Evolutionary conservation across 441 rosid genomes (phyloP).

Genomic region (Aleurites moluccanus): DNA sequence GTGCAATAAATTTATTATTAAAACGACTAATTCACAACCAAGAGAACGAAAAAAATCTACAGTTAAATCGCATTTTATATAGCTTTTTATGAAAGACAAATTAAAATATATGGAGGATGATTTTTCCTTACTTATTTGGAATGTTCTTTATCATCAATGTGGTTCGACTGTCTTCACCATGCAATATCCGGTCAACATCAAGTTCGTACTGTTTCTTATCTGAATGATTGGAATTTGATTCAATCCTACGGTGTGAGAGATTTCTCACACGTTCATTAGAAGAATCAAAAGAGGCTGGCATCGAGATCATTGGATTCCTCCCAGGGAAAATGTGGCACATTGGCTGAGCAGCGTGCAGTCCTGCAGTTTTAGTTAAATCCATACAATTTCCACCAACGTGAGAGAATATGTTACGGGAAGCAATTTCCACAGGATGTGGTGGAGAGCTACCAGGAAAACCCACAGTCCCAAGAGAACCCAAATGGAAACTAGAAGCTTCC

Average conservation of each 20-base stretch:
- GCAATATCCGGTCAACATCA: constrained; percentile 58
- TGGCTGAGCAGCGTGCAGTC: constrained; percentile 49
- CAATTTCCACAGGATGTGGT: constrained; percentile 49
- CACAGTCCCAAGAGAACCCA: constrained; percentile 53
- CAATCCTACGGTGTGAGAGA: constrained; percentile 53
- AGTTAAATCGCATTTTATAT: background rate
- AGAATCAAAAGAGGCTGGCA: constrained; percentile 47
- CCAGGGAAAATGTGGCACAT: constrained; percentile 50
- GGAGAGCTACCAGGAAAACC: constrained; percentile 49
- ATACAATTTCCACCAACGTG: constrained; percentile 44
- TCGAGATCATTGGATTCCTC: constrained; percentile 49
- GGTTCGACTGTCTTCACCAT: constrained; percentile 67
- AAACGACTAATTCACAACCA: background rate
- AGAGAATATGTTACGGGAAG: constrained; percentile 45
- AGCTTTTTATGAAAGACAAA: background rate
- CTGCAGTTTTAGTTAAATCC: constrained; percentile 43
- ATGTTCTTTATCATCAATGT: constrained; percentile 82
- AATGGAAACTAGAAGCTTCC: constrained; percentile 51
- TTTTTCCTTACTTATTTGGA: constrained; percentile 67
- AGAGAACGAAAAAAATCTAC: too few relatives aligned
- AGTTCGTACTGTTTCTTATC: constrained; percentile 77
- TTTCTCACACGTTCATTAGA: constrained; percentile 57
- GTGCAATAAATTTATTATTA: background rate
- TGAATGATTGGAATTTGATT: constrained; percentile 45
- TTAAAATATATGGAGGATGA: background rate